Conservation (phyloP, 2,329 filamentous ascomycete species). For the Ceratocystis variospora region DNA sequence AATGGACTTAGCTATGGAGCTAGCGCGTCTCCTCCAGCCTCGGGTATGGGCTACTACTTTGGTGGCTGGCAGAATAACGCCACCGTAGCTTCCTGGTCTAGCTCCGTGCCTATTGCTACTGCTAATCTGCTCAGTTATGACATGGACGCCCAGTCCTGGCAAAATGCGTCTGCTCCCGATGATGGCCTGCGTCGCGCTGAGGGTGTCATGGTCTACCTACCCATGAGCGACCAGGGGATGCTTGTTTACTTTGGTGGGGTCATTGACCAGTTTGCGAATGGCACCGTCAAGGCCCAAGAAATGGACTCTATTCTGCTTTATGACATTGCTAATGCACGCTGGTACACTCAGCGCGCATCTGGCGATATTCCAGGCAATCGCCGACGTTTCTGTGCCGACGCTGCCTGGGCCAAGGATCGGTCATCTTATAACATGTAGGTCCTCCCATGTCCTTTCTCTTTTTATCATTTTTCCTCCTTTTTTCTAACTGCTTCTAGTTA, state of each 20-base stretch:
- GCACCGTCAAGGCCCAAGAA: conserved; percentile 32
- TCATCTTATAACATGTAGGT: conserved; percentile 52
- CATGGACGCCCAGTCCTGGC: conserved; percentile 38
- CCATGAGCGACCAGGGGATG: conserved; percentile 44
- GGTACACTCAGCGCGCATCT: conserved; percentile 45
- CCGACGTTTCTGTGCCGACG: conserved; percentile 47
- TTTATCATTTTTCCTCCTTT: neutral
- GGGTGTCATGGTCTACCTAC: conserved; percentile 46
- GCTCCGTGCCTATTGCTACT: conserved; percentile 34
- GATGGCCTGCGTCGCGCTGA: conserved; percentile 43
- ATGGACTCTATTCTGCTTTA: conserved; percentile 44
- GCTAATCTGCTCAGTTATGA: conserved; percentile 42
- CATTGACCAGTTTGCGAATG: conserved; percentile 29
- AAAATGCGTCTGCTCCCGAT: conserved; percentile 38
- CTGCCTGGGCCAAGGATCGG: conserved; percentile 43
- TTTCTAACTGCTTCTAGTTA: conserved; percentile 32
- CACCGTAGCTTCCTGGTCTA: conserved; percentile 37
- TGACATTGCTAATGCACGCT: conserved; percentile 44
- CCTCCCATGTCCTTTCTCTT: conserved; percentile 10
- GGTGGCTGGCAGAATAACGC: conserved; percentile 47
- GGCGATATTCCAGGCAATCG: conserved; percentile 40
- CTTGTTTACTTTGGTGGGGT: conserved; percentile 50
- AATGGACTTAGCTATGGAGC: conserved; percentile 42
- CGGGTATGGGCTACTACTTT: conserved; percentile 46
- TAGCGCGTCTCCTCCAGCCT: conserved; percentile 38